These are phyloP conservation scores for Discostella pseudostelligera DNA, from an alignment of 108 stramenopile genomes.

Conservation along the genomic window DNA sequence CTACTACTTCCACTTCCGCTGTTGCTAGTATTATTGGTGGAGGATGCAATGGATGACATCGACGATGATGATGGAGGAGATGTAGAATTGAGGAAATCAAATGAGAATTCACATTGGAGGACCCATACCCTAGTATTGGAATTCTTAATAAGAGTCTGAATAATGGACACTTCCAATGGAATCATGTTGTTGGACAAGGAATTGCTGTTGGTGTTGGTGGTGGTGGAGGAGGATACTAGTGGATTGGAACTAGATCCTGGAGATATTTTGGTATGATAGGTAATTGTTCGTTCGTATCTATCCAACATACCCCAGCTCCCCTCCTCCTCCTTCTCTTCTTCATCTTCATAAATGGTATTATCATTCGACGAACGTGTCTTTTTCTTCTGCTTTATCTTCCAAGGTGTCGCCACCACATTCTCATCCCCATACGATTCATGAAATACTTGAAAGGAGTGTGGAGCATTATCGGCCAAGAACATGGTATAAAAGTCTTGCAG, in stretches of 20 bases:
- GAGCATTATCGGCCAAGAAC: conserved; percentile 71
- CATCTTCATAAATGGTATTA: background rate
- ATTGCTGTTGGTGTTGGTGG: background rate
- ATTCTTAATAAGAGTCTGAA: conserved; percentile 6
- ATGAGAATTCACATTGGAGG: conserved; percentile 20
- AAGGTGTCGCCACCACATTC: conserved; percentile 23
- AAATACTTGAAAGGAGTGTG: conserved; percentile 57
- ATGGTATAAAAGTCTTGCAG: conserved; percentile 54
- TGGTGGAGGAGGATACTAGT: background rate
- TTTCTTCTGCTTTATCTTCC: conserved; percentile 21
- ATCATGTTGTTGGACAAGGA: background rate
- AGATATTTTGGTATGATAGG: conserved; percentile 24
- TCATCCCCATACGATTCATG: conserved; percentile 49
- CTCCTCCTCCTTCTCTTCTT: too few species aligned
- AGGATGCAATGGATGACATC: background rate
- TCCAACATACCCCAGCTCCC: too few species aligned
- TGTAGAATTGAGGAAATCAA: conserved; percentile 9
- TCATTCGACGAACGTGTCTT: background rate
- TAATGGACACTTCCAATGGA: conserved; percentile 11
- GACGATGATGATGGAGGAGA: background rate
- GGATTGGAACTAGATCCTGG: conserved; percentile 24
- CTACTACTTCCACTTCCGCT: background rate
- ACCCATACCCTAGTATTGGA: background rate
- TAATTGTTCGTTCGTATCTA: conserved; percentile 24
- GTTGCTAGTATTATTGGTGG: background rate